Base-by-base conservation (phyloP, 257 asterid species). In the Ilex aquifolium region DNA sequence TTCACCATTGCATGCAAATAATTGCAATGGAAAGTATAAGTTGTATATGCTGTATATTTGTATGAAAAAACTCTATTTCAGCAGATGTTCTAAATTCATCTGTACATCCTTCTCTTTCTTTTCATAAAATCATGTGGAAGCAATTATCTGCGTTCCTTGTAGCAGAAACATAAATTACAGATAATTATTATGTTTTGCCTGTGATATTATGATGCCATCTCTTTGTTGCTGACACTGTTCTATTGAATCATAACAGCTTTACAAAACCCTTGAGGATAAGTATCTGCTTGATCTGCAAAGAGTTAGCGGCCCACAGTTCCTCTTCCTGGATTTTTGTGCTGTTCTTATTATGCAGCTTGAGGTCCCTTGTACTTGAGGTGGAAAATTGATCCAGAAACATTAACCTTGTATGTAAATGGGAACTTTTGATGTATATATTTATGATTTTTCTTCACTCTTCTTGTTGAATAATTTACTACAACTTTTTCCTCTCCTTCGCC, bases 271-370 rank as follows among this genome's bases (percentile, higher is more conserved):
- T 53, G 96, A 92, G 0, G 91, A 81, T 52, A 89, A 82, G 73
- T 85, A 87, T 67, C 62, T 92, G 76, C 94, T 92, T 32, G 97
- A 92, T 80, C 69, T 89, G 53, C 99, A 92, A 85, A 82, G 97
- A 83, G 74, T 92, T 29, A 83, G 81, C 13, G 99, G 99, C n/a
- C 91, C 96, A 0, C 95, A 82, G 50, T 69, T 92, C 58, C 93
- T 92, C 66, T 92, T 92, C 87, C 77, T 92, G 76, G 97, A 92
- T 77, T 87, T 89, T 74, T 92, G 99, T 55, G 86, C 99, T 30
- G 73, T 81, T 74, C 85, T 92, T 74, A 76, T 86, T 82, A 74
- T 67, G 81, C 78, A 79, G 68, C 91, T 85, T 31, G 83, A 85
- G 63, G 76, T 77, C 69, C 63, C 82, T 78, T 76, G 67, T 36